Evolutionary conservation across 2,329 filamentous ascomycete genomes (phyloP).

Genomic region (Ophiocordyceps camponoti-rufipedis): DNA sequence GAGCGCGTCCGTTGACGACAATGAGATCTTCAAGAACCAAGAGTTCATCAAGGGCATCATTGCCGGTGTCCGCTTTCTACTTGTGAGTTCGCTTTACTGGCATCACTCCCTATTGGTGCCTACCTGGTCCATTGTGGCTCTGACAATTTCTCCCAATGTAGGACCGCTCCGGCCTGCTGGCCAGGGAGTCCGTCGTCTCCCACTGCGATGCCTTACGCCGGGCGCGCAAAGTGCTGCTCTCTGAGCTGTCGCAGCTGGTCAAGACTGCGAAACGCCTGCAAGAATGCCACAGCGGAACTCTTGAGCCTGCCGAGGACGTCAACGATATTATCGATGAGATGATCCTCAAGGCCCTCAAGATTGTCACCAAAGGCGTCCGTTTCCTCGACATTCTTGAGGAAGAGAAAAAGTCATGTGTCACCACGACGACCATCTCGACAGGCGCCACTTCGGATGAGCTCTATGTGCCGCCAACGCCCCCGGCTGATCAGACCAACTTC

Average conservation of each 20-base stretch:
- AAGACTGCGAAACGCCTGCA: conserved; percentile 77
- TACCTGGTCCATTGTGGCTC: not conserved
- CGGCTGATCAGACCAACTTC: conserved; percentile 17
- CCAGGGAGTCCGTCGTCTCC: conserved; percentile 59
- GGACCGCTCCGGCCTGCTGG: conserved; percentile 81
- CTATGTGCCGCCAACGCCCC: conserved; percentile 42
- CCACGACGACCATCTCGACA: conserved; percentile 39
- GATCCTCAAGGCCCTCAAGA: conserved; percentile 82
- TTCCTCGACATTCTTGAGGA: conserved; percentile 78
- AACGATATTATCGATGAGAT: conserved; percentile 80
- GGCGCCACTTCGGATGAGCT: conserved; percentile 40
- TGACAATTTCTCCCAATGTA: conserved; percentile 14
- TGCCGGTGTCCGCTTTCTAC: conserved; percentile 72
- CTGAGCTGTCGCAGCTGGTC: conserved; percentile 76
- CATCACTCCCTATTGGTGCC: not conserved
- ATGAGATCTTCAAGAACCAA: conserved; percentile 69
- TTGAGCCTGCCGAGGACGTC: conserved; percentile 33
- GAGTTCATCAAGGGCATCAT: conserved; percentile 92
- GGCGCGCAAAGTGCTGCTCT: conserved; percentile 71
- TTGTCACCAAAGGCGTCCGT: conserved; percentile 75
- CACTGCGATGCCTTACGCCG: conserved; percentile 58
- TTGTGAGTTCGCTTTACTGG: conserved; percentile 39
- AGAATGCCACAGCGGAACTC: conserved; percentile 41
- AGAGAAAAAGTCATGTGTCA: conserved; percentile 30
- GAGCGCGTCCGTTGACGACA: conserved; percentile 57